Evolutionary conservation across 1,284 basidiomycete genomes (phyloP).

Genomic region (Marasmius oreades): DNA sequence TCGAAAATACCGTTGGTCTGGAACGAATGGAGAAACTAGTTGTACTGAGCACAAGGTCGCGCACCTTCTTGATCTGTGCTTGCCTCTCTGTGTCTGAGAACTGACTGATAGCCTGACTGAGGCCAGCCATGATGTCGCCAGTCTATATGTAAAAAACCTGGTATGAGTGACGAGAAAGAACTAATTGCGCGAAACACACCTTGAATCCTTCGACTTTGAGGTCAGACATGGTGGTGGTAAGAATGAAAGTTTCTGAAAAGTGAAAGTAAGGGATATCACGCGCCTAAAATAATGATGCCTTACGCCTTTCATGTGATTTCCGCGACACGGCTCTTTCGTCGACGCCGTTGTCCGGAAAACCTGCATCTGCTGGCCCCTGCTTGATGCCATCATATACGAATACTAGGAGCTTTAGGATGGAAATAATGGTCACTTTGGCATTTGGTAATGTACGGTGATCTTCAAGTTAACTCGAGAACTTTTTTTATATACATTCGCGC

Average conservation of each 20-base stretch:
- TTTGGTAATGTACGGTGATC: no score
- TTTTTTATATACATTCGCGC: background rate
- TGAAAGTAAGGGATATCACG: background rate
- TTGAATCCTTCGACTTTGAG: slow-evolving; percentile 59
- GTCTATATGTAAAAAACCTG: no score
- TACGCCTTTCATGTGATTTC: background rate
- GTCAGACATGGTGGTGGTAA: slow-evolving; percentile 44
- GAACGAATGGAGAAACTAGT: background rate
- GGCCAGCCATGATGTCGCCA: slow-evolving; percentile 63
- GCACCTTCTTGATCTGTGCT: slow-evolving; percentile 83
- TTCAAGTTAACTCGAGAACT: no score
- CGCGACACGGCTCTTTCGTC: background rate
- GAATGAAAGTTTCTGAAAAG: background rate
- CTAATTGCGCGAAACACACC: slow-evolving; percentile 34
- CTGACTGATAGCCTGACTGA: slow-evolving; percentile 60
- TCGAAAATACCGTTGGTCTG: slow-evolving; percentile 94
- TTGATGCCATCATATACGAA: no score
- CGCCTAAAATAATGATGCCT: background rate
- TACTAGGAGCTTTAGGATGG: no score
- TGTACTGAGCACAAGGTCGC: slow-evolving; percentile 7
- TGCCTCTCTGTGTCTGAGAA: slow-evolving; percentile 76
- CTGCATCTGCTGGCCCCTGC: no score
- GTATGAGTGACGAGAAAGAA: no score
- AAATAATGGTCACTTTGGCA: no score
- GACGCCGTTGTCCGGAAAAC: no score